Conservation (phyloP, 148 eudicot genomes). For the Fagopyrum esculentum region DNA sequence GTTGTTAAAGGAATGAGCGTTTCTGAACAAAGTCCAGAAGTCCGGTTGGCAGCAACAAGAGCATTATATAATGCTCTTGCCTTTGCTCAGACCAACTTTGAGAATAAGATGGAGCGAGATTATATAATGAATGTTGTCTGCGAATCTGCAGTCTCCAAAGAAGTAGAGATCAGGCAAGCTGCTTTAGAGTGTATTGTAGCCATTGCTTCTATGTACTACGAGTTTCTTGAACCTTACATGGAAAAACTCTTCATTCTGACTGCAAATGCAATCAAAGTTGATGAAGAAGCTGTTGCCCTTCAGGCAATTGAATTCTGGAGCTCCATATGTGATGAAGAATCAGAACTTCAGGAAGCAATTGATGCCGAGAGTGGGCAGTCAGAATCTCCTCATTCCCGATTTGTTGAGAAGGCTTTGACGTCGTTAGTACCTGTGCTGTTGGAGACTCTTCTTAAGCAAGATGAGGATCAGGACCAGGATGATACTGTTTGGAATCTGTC, state of each 20-base stretch:
- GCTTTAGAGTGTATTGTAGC: constrained; percentile 74
- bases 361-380: constrained; percentile 42
- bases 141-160: constrained; percentile 52
- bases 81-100: constrained; percentile 72
- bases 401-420: constrained; percentile 58
- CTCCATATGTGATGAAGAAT: constrained; percentile 81
- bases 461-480: constrained; percentile 74
- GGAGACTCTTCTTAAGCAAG: constrained; percentile 70
- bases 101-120: constrained; percentile 64
- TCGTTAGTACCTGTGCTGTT: constrained; percentile 55
- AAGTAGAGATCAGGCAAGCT: constrained; percentile 60
- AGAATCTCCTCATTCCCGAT: constrained; percentile 36
- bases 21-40: constrained; percentile 42
- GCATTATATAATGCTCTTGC: constrained; percentile 79
- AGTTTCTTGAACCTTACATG: constrained; percentile 64
- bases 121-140: constrained; percentile 73
- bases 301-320: constrained; percentile 87
- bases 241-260: constrained; percentile 56
- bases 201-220: constrained; percentile 68
- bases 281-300: constrained; percentile 70
- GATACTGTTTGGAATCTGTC: constrained; percentile 65
- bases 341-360: constrained; percentile 48
- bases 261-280: constrained; percentile 58
- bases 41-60: constrained; percentile 59
- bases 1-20: constrained; percentile 70